phyloP scores from a whole-genome alignment of 1,284 basidiomycete species.

The Heterobasidion occidentale region DNA sequence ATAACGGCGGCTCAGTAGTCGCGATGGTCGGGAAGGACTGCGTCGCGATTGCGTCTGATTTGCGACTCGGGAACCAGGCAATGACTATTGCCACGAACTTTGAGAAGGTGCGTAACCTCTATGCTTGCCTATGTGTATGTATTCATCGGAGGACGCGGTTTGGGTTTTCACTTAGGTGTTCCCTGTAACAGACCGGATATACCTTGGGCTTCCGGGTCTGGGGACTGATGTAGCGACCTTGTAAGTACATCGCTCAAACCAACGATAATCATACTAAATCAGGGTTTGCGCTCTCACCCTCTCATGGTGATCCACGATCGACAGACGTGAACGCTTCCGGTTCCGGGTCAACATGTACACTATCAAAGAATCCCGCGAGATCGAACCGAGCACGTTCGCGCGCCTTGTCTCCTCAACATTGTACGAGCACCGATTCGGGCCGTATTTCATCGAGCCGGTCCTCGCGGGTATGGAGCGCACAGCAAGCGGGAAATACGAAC shows the following conservation, averaged over 20 bases:
- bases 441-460: slow-evolving; percentile 97
- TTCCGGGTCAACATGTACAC: slow-evolving; percentile 99
- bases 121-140: not conserved
- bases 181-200: slow-evolving; percentile 89
- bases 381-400: slow-evolving; percentile 94
- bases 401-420: slow-evolving; percentile 96
- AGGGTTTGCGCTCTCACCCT: too few species aligned
- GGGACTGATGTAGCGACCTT: slow-evolving; percentile 92
- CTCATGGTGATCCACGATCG: not conserved
- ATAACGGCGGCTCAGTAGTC: slow-evolving; percentile 95
- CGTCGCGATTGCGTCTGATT: slow-evolving; percentile 96
- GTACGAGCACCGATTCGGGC: slow-evolving; percentile 94
- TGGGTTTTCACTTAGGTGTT: slow-evolving; percentile 62
- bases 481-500: slow-evolving; percentile 69
- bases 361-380: slow-evolving; percentile 98
- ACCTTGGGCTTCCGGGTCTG: slow-evolving; percentile 88
- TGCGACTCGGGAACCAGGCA: slow-evolving; percentile 88
- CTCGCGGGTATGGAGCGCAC: slow-evolving; percentile 85
- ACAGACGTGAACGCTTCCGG: slow-evolving; percentile 81
- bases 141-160: too few species aligned
- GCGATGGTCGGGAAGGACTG: slow-evolving; percentile 99
- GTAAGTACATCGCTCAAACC: slow-evolving; percentile 33
- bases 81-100: slow-evolving; percentile 89
- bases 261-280: too few species aligned
- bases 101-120: slow-evolving; percentile 69